Evolutionary conservation across 139 green algal species (phyloP).

Genomic region (Tetratostichococcus sp.): DNA sequence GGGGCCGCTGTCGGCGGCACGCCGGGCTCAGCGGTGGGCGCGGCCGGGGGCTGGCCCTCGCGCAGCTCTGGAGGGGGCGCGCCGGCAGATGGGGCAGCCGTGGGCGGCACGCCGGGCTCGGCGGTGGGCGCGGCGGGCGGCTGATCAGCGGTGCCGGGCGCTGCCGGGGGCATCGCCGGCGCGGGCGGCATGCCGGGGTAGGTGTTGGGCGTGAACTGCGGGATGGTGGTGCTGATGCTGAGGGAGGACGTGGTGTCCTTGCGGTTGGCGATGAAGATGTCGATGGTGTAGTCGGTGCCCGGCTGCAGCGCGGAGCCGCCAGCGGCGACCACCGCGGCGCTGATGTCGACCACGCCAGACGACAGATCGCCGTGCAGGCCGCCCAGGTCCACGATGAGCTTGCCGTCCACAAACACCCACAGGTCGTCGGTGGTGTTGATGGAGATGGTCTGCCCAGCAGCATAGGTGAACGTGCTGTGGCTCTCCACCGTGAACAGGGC

Average conservation of each 20-base stretch:
- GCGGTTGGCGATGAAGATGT: constrained; percentile 1
- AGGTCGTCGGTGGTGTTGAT: neutral
- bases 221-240: neutral
- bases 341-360: neutral
- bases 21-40: no score
- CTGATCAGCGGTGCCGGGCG: no score
- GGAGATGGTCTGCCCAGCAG: neutral
- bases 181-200: no score
- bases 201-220: neutral
- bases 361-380: neutral
- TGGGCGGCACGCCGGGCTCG: neutral
- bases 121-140: no score
- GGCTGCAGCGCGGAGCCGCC: neutral
- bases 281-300: neutral
- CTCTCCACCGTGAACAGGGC: neutral
- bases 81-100: neutral
- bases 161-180: no score
- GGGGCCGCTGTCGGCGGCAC: no score
- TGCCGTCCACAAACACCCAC: neutral
- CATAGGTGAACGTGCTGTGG: neutral
- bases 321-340: neutral
- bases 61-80: no score
- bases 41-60: no score
- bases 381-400: constrained; percentile 1
- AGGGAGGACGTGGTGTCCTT: neutral